Evolutionary conservation across 2,329 filamentous ascomycete species (phyloP).

Genomic region (Hortaea sp.): DNA sequence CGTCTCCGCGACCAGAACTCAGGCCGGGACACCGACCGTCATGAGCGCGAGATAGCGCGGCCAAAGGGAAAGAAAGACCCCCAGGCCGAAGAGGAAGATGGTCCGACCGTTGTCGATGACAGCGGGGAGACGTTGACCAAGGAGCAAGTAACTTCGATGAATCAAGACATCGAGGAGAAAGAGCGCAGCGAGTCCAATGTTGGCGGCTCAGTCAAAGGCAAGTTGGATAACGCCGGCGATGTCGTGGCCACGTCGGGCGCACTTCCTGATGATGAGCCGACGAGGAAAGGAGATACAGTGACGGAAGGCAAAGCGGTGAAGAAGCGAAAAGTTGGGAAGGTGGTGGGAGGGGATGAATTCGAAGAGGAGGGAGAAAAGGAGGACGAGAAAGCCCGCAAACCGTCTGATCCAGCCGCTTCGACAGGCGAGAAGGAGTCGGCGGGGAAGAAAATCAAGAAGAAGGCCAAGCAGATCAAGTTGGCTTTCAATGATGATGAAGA

Average conservation of each 20-base stretch:
- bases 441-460: constrained; percentile 29
- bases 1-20: constrained; percentile 43
- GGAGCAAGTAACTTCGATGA: constrained; percentile 39
- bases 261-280: constrained; percentile 6
- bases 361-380: constrained; percentile 4
- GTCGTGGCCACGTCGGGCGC: constrained; percentile 13
- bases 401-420: too few species aligned
- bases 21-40: constrained; percentile 33
- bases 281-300: constrained; percentile 8
- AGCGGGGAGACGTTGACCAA: constrained; percentile 53
- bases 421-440: constrained; percentile 10
- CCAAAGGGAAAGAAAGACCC: constrained; percentile 47
- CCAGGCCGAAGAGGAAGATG: constrained; percentile 58
- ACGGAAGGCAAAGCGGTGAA: constrained; percentile 19
- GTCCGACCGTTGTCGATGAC: constrained; percentile 62
- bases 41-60: constrained; percentile 34
- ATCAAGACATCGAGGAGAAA: constrained; percentile 7
- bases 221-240: constrained; percentile 9
- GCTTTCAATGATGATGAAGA: constrained; percentile 25
- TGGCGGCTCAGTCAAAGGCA: constrained; percentile 12
- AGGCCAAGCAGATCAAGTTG: constrained; percentile 25
- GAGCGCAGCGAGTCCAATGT: constrained; percentile 5
- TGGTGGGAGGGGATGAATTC: constrained; percentile 21
- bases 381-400: constrained; percentile 10
- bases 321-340: constrained; percentile 28